Percentiles rank a stretch among this genome's conserved stretches.
Evolutionary conservation across 1,284 basidiomycete species (phyloP).

Genomic region (Rhizoctonia solani): DNA sequence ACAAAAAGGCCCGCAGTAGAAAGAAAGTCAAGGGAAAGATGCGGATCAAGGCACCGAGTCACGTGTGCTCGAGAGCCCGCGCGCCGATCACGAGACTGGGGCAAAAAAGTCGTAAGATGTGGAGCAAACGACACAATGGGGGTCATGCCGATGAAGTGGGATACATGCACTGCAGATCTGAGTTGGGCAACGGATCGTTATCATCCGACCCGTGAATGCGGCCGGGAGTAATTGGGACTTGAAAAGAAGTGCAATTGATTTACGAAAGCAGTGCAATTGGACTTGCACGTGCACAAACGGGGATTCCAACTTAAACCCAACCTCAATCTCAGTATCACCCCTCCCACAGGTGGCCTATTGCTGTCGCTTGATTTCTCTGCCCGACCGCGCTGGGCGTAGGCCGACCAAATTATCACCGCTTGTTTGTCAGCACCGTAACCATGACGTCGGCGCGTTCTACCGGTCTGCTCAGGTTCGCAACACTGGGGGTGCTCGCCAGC

Average conservation of each 20-base stretch:
- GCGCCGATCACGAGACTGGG: slow-evolving; percentile 12
- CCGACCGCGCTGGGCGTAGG: slow-evolving; percentile 18
- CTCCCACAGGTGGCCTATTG: not conserved
- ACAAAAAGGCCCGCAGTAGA: not conserved
- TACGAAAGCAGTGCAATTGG: not conserved
- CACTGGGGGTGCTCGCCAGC: not conserved
- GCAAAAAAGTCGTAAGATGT: slow-evolving; percentile 12
- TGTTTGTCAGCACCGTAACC: not conserved
- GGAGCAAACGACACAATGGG: no score
- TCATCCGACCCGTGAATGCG: no score
- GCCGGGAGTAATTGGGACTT: no score
- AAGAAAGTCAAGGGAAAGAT: not conserved
- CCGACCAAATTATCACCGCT: no score
- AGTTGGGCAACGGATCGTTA: no score
- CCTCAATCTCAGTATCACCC: no score
- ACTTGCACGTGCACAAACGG: slow-evolving; percentile 23
- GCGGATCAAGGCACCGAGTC: slow-evolving; percentile 3
- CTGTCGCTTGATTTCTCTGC: not conserved
- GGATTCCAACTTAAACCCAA: slow-evolving; percentile 21
- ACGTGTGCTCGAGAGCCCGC: not conserved
- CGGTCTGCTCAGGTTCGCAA: slow-evolving; percentile 1
- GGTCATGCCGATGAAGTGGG: no score
- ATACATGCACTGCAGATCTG: no score
- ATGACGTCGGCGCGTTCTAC: no score
- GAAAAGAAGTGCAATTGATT: not conserved